Evolutionary conservation across 306 rosid genomes (phyloP).

Genomic region (Prunus mongolica): DNA sequence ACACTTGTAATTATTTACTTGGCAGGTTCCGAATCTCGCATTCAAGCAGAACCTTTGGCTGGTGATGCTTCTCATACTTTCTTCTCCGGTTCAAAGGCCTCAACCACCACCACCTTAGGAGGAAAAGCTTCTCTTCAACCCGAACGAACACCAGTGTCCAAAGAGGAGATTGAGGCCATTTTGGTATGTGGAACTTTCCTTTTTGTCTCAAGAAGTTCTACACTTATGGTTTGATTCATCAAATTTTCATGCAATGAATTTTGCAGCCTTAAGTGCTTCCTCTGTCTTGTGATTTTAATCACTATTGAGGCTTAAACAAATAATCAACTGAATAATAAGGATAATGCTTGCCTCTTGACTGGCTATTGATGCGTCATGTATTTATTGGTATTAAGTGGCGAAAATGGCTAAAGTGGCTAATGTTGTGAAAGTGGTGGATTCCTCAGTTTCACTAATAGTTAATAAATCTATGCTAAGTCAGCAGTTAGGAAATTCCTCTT

Average conservation of each 20-base stretch:
- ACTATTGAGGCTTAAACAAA: background rate
- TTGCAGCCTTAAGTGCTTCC: background rate
- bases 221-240: background rate
- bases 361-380: background rate
- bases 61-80: slow-evolving; percentile 33
- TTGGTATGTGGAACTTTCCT: slow-evolving; percentile 53
- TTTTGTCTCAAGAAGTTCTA: background rate
- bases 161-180: slow-evolving; percentile 89
- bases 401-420: background rate
- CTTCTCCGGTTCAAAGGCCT: slow-evolving; percentile 49
- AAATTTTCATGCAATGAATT: background rate
- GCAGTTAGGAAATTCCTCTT: background rate
- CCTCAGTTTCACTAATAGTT: background rate
- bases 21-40: slow-evolving; percentile 58
- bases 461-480: background rate
- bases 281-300: background rate
- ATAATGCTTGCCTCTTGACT: slow-evolving; percentile 1
- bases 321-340: background rate
- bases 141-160: slow-evolving; percentile 74
- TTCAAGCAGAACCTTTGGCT: slow-evolving; percentile 34
- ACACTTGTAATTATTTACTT: background rate
- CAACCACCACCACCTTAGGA: slow-evolving; percentile 43
- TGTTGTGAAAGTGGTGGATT: background rate
- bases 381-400: background rate
- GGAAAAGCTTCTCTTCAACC: slow-evolving; percentile 98